Conservation (phyloP, 257 asterid species). For the Handroanthus guayacan region DNA sequence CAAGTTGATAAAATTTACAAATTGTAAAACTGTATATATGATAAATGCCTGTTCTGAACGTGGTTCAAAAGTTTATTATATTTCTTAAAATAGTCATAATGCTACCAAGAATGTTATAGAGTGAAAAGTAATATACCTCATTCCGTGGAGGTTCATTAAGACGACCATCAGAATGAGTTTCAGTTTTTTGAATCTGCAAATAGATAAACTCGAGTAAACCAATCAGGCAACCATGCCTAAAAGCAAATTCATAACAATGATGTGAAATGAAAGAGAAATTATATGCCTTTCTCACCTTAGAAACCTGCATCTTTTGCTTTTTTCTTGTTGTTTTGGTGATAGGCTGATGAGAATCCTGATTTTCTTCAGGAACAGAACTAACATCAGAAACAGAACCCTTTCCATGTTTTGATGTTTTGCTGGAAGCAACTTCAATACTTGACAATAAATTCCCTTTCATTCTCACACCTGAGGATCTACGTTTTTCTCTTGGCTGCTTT, state of each 20-base stretch:
- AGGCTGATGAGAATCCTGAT: conserved; percentile 53
- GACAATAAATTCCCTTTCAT: conserved; percentile 58
- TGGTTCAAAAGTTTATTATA: conserved; percentile 25
- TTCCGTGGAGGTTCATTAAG: conserved; percentile 57
- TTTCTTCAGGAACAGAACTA: conserved; percentile 58
- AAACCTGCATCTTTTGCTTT: conserved; percentile 52
- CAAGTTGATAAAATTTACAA: not conserved
- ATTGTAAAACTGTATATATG: not conserved
- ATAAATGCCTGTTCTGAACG: not conserved
- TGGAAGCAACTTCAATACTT: conserved; percentile 63
- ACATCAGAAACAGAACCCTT: conserved; percentile 54
- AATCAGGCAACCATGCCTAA: conserved; percentile 30
- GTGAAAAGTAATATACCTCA: conserved; percentile 56
- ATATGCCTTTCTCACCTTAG: conserved; percentile 58
- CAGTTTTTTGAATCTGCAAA: conserved; percentile 64
- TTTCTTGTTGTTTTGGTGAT: conserved; percentile 55
- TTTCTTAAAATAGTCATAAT: not conserved
- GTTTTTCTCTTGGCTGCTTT: conserved; percentile 62
- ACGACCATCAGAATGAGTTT: conserved; percentile 50
- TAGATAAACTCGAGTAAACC: conserved; percentile 32
- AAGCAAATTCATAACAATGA: conserved; percentile 29
- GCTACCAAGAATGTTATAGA: conserved; percentile 12
- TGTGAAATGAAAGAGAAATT: conserved; percentile 28
- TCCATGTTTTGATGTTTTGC: conserved; percentile 64
- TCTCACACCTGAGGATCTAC: conserved; percentile 58